Base-by-base conservation (phyloP, 1,284 basidiomycete genomes). In the Inonotus obliquus region DNA sequence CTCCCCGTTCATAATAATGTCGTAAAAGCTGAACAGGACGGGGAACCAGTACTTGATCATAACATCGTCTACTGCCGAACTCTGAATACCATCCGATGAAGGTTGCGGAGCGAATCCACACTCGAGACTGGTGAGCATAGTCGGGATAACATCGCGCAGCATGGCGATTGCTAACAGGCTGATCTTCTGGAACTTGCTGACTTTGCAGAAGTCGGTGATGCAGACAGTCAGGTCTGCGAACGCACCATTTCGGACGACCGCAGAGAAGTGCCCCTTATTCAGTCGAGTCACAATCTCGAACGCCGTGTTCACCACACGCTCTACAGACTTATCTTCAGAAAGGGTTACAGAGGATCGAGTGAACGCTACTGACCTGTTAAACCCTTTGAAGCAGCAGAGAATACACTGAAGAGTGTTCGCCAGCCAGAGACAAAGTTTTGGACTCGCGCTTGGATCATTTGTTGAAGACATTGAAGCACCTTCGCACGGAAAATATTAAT, bases 1-100 rank as follows among this genome's bases (percentile, higher is more conserved):
- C 75, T 99, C 98, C 14, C 95, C 97, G 64, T 98, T 99, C 97
- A 99, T 99, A 73, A 99, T 96, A 64, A 99, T 96, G 74, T 99
- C 97, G 76, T 97, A 98, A 78, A 98, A 98, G 23, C 92, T 90
- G 72, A 99, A 97, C 19, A 99, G 79, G 3, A 96, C 87, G 0
- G 97, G 97, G 78, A 94, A 96, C 97, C 97, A 99, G 76, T 90
- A 98, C 70, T 87, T 89, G 75, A 96, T 88, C 90, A 95, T 95
- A 9, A 85, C 84, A 69, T 95, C 93, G 67, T 93, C 90, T 61
- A 77, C 76, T 3, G 77, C 73, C 39, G 44, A 59, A 29, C 7
- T 23, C 37, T 49, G 41, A 53, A 17, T 37, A 10, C 41, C 54
- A 7, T 55, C 41, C 23, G 45, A 1, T 5, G 47, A 51, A 29